Evolutionary conservation across 768 basidiomycete genomes (phyloP).

Genomic region (Termitomyces sp.): DNA sequence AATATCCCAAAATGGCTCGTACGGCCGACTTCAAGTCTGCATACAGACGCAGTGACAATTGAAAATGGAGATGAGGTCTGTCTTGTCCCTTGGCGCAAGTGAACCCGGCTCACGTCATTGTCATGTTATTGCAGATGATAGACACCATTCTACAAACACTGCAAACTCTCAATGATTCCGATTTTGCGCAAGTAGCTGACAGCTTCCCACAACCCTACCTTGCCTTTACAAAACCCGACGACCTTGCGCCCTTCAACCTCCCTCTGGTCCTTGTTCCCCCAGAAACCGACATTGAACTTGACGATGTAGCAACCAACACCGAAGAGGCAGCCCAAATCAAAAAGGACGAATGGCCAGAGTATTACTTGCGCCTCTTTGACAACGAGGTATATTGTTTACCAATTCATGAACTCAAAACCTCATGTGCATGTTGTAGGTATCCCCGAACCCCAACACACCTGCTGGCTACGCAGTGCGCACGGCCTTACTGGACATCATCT

Average conservation of each 20-base stretch:
- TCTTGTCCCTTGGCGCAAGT: background rate
- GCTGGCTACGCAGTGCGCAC: conserved; percentile 78
- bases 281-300: conserved; percentile 72
- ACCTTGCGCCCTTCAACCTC: conserved; percentile 53
- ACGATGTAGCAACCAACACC: conserved; percentile 60
- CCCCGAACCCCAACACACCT: conserved; percentile 68
- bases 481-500: conserved; percentile 68
- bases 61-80: conserved; percentile 62
- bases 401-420: background rate
- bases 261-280: conserved; percentile 84
- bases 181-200: conserved; percentile 50
- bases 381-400: conserved; percentile 33
- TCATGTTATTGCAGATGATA: conserved; percentile 49
- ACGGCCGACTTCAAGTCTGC: conserved; percentile 54
- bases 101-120: background rate
- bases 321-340: conserved; percentile 70
- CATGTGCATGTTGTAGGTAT: conserved; percentile 44
- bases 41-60: conserved; percentile 32
- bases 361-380: conserved; percentile 63
- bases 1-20: conserved; percentile 56
- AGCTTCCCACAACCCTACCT: conserved; percentile 66
- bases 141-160: conserved; percentile 65
- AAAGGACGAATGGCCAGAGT: conserved; percentile 81
- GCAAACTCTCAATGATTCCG: conserved; percentile 51
- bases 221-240: conserved; percentile 38